Evolutionary conservation across 1,284 basidiomycete species (phyloP), one percentile per base, ranked within the genome.

Genomic region (Ceratobasidium sp.): DNA sequence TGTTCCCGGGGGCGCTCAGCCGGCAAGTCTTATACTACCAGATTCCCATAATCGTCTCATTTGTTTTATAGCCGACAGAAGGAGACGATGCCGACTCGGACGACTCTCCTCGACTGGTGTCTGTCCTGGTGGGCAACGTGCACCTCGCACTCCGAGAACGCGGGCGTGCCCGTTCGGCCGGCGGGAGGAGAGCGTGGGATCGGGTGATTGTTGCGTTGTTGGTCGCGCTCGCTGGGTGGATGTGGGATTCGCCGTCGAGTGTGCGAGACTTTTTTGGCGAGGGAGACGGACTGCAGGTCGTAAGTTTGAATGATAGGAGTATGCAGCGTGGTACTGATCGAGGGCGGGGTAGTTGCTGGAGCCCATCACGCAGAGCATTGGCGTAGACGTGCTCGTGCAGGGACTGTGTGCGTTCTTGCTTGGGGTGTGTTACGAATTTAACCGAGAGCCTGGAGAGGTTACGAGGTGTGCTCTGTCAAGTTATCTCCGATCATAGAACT

Each of bases 401-500:
- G 95, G 94, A 0, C 85, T 99, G 5, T 95, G 94, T 73, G 91
- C 95, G 0, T 97, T 98, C 85, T 84, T 98, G 4, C 88, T 99
- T 6, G 97, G 96, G 22, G 87, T 95, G 46, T 94, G 94, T 81
- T 99, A 99, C 81, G 95, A 98, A 82, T 98, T 92, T 84, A 94
- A 98, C 81, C 89, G 93, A 54, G 93, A 97, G 79, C 93, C 95
- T 0, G 94, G 95, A 29, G 94, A 96, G 79, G 93, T 98, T 74
- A 95, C 93, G 11, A 86, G 94, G 92, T 91, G 74, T 43, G 85
- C 24, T 46, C n/a, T 39, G 27, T 19, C 2, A 5, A 19, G 14
- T 24, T 24, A 31, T 49, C 24, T 53, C 34, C n/a, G 41, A 11
- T 48, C 16, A 9, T 19, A n/a, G n/a, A n/a, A n/a, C n/a, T n/a